Percentiles rank a stretch among this genome's conserved stretches.
phyloP scores from a whole-genome alignment of 306 rosid species.

The Myrica gale region DNA sequence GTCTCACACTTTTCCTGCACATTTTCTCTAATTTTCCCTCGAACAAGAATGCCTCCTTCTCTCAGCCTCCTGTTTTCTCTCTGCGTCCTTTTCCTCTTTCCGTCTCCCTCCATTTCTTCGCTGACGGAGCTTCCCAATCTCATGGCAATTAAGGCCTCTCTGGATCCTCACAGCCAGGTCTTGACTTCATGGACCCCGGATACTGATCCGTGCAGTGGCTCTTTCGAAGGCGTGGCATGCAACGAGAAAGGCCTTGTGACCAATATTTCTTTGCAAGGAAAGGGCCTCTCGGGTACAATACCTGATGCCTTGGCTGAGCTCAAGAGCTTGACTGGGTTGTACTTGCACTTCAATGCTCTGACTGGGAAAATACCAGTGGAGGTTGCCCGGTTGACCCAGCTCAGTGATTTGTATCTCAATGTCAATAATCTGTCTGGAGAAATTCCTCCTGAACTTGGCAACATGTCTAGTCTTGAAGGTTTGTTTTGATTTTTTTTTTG shows the following conservation, averaged over 20 bases:
- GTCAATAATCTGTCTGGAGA: constrained; percentile 49
- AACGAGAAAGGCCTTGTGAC: constrained; percentile 44
- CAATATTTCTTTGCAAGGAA: constrained; percentile 52
- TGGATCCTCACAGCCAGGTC: constrained; percentile 46
- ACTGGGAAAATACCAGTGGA: constrained; percentile 42
- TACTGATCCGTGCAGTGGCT: constrained; percentile 42
- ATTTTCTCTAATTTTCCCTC: constrained; percentile 3
- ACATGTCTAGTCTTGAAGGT: constrained; percentile 54
- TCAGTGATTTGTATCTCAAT: constrained; percentile 49
- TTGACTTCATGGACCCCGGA: constrained; percentile 40
- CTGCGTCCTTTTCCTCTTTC: constrained; percentile 16
- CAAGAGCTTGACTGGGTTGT: constrained; percentile 50
- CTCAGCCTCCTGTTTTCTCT: constrained; percentile 23
- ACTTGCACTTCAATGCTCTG: constrained; percentile 51
- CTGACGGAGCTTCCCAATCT: constrained; percentile 38
- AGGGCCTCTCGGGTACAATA: constrained; percentile 44
- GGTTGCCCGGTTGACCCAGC: constrained; percentile 36
- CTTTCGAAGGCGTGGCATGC: constrained; percentile 57
- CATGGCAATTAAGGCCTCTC: constrained; percentile 42
- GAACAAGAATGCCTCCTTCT: constrained; percentile 39
- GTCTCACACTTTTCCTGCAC: background rate
- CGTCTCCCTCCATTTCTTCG: constrained; percentile 30
- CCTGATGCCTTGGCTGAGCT: constrained; percentile 44
- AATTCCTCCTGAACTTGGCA: constrained; percentile 43
- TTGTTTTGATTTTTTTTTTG: background rate